phyloP scores from a whole-genome alignment of 2,329 filamentous ascomycete species.

The Delphinella strobiligena region DNA sequence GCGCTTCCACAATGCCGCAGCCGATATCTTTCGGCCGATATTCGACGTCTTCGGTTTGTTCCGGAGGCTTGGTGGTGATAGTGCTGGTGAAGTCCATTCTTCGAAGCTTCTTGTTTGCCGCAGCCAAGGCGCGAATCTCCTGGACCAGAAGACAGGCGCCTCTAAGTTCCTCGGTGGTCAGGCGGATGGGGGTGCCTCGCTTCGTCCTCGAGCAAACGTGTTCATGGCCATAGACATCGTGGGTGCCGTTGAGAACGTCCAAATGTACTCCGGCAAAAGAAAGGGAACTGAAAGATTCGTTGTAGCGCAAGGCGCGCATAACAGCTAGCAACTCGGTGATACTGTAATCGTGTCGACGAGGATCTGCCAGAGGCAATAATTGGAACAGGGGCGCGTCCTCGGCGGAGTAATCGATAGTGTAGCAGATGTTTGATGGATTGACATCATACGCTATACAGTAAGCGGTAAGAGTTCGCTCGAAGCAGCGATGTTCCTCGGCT shows the following conservation, averaged over 20 bases:
- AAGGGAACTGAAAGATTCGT: slow-evolving; percentile 55
- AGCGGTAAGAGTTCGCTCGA: slow-evolving; percentile 56
- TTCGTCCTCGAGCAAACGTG: slow-evolving; percentile 49
- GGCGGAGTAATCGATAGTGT: slow-evolving; percentile 46
- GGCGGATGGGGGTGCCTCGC: slow-evolving; percentile 40
- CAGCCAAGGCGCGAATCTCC: slow-evolving; percentile 53
- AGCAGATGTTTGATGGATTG: slow-evolving; percentile 54
- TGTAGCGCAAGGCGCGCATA: slow-evolving; percentile 58
- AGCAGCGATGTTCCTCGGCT: slow-evolving; percentile 47
- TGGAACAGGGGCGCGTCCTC: slow-evolving; percentile 58
- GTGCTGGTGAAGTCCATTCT: slow-evolving; percentile 54
- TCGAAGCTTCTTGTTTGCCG: slow-evolving; percentile 52
- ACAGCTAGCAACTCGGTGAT: slow-evolving; percentile 55
- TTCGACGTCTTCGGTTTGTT: slow-evolving; percentile 32
- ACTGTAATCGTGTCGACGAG: slow-evolving; percentile 42
- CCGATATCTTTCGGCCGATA: slow-evolving; percentile 43
- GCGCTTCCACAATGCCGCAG: slow-evolving; percentile 56
- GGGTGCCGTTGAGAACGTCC: slow-evolving; percentile 50
- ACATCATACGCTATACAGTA: slow-evolving; percentile 59
- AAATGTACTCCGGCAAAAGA: slow-evolving; percentile 54
- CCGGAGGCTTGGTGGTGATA: slow-evolving; percentile 41
- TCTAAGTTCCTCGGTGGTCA: slow-evolving; percentile 41
- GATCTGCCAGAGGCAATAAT: slow-evolving; percentile 44
- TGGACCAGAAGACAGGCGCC: slow-evolving; percentile 51
- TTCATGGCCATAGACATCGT: slow-evolving; percentile 49